These are phyloP conservation scores for Euptelea pleiosperma DNA, from an alignment of 164 flowering plant genomes.

Conservation along the genomic window DNA sequence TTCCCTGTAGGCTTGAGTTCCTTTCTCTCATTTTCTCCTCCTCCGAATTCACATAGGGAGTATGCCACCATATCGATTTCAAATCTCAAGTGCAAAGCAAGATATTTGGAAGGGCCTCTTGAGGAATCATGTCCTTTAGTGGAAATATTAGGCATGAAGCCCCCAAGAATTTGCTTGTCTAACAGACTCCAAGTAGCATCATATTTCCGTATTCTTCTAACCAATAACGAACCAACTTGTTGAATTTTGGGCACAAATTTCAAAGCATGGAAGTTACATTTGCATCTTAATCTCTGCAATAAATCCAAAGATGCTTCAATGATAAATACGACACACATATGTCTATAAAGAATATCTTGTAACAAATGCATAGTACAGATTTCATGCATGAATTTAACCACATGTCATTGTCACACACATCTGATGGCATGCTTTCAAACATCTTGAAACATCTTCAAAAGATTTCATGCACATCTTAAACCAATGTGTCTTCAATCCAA, in stretches of 20 bases:
- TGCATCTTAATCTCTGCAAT: slow-evolving; percentile 82
- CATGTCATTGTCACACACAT: too few species aligned
- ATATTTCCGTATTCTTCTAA: slow-evolving; percentile 62
- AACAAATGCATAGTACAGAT: too few species aligned
- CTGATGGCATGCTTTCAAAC: too few species aligned
- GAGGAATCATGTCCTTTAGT: slow-evolving; percentile 20
- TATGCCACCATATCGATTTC: slow-evolving; percentile 98
- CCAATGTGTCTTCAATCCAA: too few species aligned
- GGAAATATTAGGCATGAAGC: slow-evolving; percentile 38
- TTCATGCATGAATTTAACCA: too few species aligned
- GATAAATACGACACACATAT: not conserved
- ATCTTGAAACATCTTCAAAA: too few species aligned
- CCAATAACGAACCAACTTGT: slow-evolving; percentile 57
- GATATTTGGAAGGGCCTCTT: slow-evolving; percentile 48
- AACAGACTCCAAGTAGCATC: slow-evolving; percentile 34
- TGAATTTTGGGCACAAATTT: slow-evolving; percentile 89
- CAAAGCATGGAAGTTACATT: slow-evolving; percentile 93
- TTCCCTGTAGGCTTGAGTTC: slow-evolving; percentile 86
- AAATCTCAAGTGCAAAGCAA: slow-evolving; percentile 91
- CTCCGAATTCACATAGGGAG: slow-evolving; percentile 91
- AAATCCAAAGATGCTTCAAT: not conserved
- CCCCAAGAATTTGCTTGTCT: slow-evolving; percentile 72
- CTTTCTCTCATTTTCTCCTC: slow-evolving; percentile 71
- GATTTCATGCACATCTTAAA: too few species aligned
- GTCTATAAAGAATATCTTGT: too few species aligned